Evolutionary conservation across 495 filamentous ascomycete species (phyloP), one percentile per base, ranked within the genome.

Genomic region (Hamigera avellanea): DNA sequence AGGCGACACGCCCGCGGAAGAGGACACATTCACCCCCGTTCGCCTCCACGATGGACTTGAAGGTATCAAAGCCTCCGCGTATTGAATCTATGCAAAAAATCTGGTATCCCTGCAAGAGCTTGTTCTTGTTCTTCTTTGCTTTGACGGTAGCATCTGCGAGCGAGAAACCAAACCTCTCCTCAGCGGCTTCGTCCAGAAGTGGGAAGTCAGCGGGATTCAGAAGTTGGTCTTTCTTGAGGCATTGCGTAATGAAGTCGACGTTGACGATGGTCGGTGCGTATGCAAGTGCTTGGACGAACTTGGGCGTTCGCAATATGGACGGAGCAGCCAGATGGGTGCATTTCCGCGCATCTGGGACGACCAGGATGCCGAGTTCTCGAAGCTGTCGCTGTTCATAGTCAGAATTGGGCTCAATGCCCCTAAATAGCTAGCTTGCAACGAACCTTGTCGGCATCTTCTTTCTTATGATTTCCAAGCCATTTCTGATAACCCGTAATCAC

Each of bases 321-420:
- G 91, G 91, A 2, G 91, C 89, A 10, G 86, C 86, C 10, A 99
- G 73, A 55, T 95, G 81, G 38, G 84, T 81, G 58, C 80, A 91
- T 28, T 69, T 67, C n/a, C 66, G 64, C 8, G 75, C 73, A 43
- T 94, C 81, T 46, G 78, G 67, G 16, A 83, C 78, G 1, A 94
- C 72, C 48, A 78, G 64, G 36, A 99, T 82, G 18, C 93, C 93
- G 14, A 96, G 62, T 2, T 80, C 73, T 46, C 87, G 80, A 35
- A 98, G 69, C 57, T 82, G 80, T 59, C 71, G 80, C 85, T 95
- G 46, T 48, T 14, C 17, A 33, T 33, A 19, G 17, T 33, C 6
- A 33, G 14, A 32, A 15, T 15, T 18, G 17, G 10, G 36, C 12
- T 25, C 26, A 31, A 40, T 26, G 32, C 8, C 16, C 25, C 14